These are phyloP conservation scores for Calonectria pteridis DNA, from an alignment of 2,329 filamentous ascomycete genomes.

Conservation along the genomic window DNA sequence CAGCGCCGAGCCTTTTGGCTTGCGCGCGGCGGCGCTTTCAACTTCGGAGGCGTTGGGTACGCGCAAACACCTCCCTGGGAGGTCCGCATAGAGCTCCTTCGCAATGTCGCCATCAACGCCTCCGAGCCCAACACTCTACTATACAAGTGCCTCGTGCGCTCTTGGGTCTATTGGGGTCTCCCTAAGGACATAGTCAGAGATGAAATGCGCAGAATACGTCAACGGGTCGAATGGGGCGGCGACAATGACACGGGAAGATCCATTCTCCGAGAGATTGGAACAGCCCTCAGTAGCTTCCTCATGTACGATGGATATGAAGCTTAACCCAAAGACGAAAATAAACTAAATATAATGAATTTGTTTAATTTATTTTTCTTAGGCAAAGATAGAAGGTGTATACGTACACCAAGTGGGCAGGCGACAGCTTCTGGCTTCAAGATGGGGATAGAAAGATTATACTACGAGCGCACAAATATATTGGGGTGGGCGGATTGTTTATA, in stretches of 20 bases:
- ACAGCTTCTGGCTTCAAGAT: no score
- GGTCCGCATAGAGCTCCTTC: constrained; percentile 52
- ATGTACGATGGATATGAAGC: constrained; percentile 17
- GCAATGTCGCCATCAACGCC: constrained; percentile 49
- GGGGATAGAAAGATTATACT: not conserved
- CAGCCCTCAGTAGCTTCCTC: constrained; percentile 35
- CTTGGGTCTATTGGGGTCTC: constrained; percentile 44
- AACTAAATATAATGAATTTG: no score
- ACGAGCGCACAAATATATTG: not conserved
- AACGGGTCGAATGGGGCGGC: constrained; percentile 47
- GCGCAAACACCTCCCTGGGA: constrained; percentile 54
- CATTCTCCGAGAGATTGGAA: constrained; percentile 42
- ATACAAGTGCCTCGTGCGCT: constrained; percentile 47
- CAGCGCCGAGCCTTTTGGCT: constrained; percentile 61
- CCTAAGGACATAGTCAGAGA: constrained; percentile 47
- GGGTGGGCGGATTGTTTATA: not conserved
- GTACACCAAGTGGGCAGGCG: no score
- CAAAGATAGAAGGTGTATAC: no score
- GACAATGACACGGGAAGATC: constrained; percentile 40
- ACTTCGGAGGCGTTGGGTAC: constrained; percentile 44
- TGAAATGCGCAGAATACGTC: constrained; percentile 42
- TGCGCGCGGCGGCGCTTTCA: constrained; percentile 52
- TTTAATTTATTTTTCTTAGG: no score
- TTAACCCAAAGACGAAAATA: not conserved
- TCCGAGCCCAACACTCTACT: constrained; percentile 46